Percentiles rank a stretch among this genome's conserved stretches.
These are phyloP conservation scores for Malbranchea cinnamomea DNA, from an alignment of 2,329 filamentous ascomycete species.

Conservation along the genomic window DNA sequence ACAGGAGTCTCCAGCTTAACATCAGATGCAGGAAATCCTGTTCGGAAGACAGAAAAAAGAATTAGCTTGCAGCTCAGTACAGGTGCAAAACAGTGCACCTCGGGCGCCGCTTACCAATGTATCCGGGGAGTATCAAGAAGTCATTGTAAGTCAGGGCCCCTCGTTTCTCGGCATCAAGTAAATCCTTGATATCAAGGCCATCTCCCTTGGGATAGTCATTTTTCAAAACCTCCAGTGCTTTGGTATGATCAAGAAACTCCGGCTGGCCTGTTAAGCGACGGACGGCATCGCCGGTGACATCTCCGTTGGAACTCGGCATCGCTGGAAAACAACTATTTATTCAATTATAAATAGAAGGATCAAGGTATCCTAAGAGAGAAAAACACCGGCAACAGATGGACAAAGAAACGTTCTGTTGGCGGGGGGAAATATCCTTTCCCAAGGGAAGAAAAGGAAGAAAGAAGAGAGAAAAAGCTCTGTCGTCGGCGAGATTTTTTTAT, in stretches of 20 bases:
- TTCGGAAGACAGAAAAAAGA: constrained; percentile 3
- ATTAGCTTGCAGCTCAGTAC: constrained; percentile 3
- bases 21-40: constrained; percentile 77
- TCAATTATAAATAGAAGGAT: constrained; percentile 14
- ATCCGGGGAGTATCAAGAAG: constrained; percentile 89
- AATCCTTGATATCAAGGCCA: constrained; percentile 71
- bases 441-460: constrained; percentile 35
- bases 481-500: background rate
- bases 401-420: constrained; percentile 37
- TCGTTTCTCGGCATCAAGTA: constrained; percentile 81
- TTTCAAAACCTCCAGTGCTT: constrained; percentile 65
- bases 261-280: constrained; percentile 30
- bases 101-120: constrained; percentile 52
- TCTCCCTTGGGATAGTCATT: constrained; percentile 62
- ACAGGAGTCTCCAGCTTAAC: constrained; percentile 80
- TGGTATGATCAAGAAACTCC: constrained; percentile 55
- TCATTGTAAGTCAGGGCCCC: constrained; percentile 98
- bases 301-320: constrained; percentile 62
- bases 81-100: constrained; percentile 8
- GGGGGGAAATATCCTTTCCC: constrained; percentile 46
- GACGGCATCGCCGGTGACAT: constrained; percentile 37
- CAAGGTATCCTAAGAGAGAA: too few relatives aligned
- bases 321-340: constrained; percentile 24
- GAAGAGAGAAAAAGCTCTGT: constrained; percentile 9
- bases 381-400: constrained; percentile 30